Base-by-base conservation (phyloP, 164 flowering plant species). In the Nymphaea colorata region DNA sequence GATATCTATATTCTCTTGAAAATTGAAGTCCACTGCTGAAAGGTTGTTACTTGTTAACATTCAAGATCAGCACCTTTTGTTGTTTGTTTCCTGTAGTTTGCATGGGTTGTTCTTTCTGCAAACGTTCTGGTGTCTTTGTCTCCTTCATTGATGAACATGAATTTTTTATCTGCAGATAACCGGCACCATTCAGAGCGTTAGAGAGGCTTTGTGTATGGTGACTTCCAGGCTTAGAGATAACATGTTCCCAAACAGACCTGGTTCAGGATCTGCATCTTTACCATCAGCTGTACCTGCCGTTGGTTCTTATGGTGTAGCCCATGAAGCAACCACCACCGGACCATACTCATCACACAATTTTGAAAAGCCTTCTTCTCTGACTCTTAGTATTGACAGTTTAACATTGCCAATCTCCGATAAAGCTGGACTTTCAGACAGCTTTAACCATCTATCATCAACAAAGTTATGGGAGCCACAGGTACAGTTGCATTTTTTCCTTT, bases 151-250 rank as follows among this genome's bases (percentile, higher is more conserved):
- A 25, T 25, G 36, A 25, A 25, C 36, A 25, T 25, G 36, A 25
- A 25, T 25, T 25, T 25, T 25, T 25, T 25, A 25, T 77, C 57
- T 62, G 65, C 82, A 93, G 98, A 85, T 93, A 51, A 77, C 77
- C 61, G 98, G 98, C 3, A 90, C 87, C 67, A 76, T 82, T 69
- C 74, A 73, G 61, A 86, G 79, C 66, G 92, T 91, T 61, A 85
- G 78, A 78, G 85, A 87, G 76, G 98, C 96, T 61, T 64, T 93
- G 69, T 79, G 79, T 77, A 80, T 75, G 68, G 78, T 87, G 16
- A 89, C 91, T 51, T 72, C 85, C 68, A 86, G 87, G 77, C 74
- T 93, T 71, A 80, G 97, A 68, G 88, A 86, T 53, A 82, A 85
- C 64, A 65, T 83, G 61, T 79, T 83, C 43, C 65, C 88, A 41